phyloP scores from a whole-genome alignment of 495 filamentous ascomycete genomes.

The Letharia columbiana region DNA sequence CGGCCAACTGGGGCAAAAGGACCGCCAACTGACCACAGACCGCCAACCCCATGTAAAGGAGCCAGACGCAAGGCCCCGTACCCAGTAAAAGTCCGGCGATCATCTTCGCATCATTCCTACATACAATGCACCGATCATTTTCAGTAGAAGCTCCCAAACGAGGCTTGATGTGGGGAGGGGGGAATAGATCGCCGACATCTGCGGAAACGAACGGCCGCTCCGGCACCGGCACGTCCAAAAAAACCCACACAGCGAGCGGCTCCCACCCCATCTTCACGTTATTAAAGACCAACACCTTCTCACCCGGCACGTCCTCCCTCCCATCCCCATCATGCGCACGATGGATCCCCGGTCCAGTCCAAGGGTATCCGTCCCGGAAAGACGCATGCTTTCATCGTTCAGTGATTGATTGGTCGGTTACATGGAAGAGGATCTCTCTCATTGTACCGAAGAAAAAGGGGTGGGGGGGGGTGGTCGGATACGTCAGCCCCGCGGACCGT shows the following conservation, averaged over 20 bases:
- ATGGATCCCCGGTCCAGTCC: neutral
- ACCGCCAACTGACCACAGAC: neutral
- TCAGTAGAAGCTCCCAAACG: neutral
- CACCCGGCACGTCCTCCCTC: neutral
- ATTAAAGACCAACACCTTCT: neutral
- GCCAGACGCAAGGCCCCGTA: neutral
- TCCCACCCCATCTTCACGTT: slow-evolving; percentile 1
- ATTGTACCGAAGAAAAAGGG: neutral
- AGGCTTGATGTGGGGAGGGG: neutral
- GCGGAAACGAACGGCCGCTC: neutral
- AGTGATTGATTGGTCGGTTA: neutral
- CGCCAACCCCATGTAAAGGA: neutral
- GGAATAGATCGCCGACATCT: neutral
- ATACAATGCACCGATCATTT: neutral
- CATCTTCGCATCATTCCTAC: neutral
- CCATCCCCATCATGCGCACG: neutral
- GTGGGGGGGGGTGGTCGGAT: neutral
- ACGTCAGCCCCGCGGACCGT: neutral
- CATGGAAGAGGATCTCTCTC: neutral
- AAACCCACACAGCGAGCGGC: neutral
- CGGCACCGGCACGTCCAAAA: neutral
- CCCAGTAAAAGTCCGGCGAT: neutral
- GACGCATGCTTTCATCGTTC: neutral
- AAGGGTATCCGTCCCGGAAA: neutral
- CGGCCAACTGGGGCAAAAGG: neutral